Base-by-base conservation (phyloP, 1,139 yeast species). In the Yamadazyma conglobata region DNA sequence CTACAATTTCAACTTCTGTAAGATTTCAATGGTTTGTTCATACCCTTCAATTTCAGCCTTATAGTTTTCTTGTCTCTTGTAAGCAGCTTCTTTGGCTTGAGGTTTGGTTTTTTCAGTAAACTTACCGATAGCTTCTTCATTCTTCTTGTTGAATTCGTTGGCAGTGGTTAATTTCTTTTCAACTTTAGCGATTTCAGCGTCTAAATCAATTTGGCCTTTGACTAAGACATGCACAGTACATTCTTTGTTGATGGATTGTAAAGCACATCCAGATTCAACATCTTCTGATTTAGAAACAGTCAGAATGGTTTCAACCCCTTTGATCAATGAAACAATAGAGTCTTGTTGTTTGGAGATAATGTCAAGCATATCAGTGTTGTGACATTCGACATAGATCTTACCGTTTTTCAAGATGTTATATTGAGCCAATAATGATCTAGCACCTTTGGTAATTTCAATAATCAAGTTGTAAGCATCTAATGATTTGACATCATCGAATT, bases 201-300 rank as follows among this genome's bases (percentile, higher is more conserved):
- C 96, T 48, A 89, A 76, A 56, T 91, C 96, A 47, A 91, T 79
- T 56, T 85, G 93, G 34, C 97, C 97, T 71, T 87, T 87, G 37
- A 91, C 96, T 55, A 91, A 73, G 21, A 89, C 77, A 51, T 86
- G 95, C 22, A 89, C 97, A 40, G 81, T 82, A 53, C 87, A 80
- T 31, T 77, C 82, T 26, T 95, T 82, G 35, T 77, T 77, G 39
- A 89, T 84, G 31, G 94, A 76, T 46, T 79, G 80, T 45, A 87
- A 74, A 26, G 93, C 96, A 58, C 95, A 86, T 26, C 98, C 98
- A 35, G 79, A 76, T 44, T 96, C 96, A 41, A 83, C 75, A 10
- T 74, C 73, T 22, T 60, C 54, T 17, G 62, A 59, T 22, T 61
- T 50, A 22, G 73, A 62, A 31, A 84, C 83, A 50, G 83, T 82